Conservation (phyloP, 2,329 filamentous ascomycete species). For the Septoria linicola region DNA sequence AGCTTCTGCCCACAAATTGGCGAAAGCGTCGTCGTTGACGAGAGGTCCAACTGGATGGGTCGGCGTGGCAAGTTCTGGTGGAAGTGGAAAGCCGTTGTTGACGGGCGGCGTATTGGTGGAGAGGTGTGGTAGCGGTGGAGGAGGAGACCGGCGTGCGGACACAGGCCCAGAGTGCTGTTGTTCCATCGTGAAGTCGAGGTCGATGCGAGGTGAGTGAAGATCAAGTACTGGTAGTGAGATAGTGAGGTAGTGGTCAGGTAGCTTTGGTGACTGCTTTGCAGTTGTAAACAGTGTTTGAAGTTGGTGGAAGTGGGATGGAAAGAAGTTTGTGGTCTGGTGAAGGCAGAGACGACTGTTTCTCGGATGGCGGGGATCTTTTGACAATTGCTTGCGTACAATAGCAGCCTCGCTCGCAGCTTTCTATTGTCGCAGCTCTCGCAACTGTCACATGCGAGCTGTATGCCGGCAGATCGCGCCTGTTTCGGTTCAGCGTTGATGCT, state of each 20-base stretch:
- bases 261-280: not conserved
- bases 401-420: not conserved
- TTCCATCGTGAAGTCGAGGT: not conserved
- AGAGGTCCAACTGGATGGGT: too few species aligned
- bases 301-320: not conserved
- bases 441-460: slow-evolving; percentile 10
- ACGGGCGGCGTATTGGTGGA: not conserved
- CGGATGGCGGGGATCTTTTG: not conserved
- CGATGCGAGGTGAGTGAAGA: too few species aligned
- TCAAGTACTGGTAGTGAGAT: not conserved
- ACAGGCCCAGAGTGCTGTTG: too few species aligned
- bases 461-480: not conserved
- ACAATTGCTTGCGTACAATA: slow-evolving; percentile 6
- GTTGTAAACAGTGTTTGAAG: not conserved
- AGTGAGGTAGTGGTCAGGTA: not conserved
- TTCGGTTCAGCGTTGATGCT: not conserved
- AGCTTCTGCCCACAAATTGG: too few species aligned
- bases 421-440: slow-evolving; percentile 7
- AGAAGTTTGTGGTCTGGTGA: not conserved
- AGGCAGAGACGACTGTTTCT: not conserved
- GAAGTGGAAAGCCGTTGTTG: slow-evolving; percentile 1
- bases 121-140: slow-evolving; percentile 5
- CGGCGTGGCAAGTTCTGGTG: slow-evolving; percentile 9
- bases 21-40: too few species aligned
- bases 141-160: slow-evolving; percentile 3